Percentiles rank a stretch among this genome's conserved stretches.
These are phyloP conservation scores for Yamadazyma nakazawae DNA, from an alignment of 805 yeast species.

Conservation along the genomic window DNA sequence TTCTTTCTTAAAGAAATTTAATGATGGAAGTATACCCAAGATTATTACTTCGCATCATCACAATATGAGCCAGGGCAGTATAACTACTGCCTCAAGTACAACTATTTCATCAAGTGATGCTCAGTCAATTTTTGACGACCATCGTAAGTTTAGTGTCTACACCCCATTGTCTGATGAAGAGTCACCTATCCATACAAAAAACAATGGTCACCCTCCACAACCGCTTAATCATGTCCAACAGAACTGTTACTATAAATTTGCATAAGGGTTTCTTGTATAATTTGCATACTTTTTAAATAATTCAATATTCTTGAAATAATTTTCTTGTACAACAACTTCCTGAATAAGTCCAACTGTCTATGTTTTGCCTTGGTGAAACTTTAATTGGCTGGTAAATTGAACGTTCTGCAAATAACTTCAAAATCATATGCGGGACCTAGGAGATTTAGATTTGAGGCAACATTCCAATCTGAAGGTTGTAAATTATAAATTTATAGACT, in stretches of 20 bases:
- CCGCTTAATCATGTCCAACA: not conserved
- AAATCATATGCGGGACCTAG: too few species aligned
- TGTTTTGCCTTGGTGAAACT: too few species aligned
- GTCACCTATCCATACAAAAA: conserved; percentile 11
- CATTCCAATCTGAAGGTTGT: too few species aligned
- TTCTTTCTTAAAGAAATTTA: conserved; percentile 10
- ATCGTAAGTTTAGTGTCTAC: conserved; percentile 20
- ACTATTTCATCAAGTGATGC: conserved; percentile 21
- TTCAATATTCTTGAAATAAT: too few species aligned
- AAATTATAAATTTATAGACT: too few species aligned
- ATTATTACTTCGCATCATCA: conserved; percentile 15
- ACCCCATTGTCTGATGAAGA: conserved; percentile 36
- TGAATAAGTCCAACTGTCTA: too few species aligned
- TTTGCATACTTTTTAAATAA: not conserved
- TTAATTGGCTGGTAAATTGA: too few species aligned
- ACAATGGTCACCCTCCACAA: conserved; percentile 1
- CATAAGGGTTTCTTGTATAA: conserved; percentile 6
- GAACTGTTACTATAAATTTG: conserved; percentile 5
- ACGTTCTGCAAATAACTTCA: too few species aligned
- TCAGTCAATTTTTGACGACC: conserved; percentile 23
- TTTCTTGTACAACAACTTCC: too few species aligned
- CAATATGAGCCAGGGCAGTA: conserved; percentile 26
- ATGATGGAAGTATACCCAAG: conserved; percentile 4
- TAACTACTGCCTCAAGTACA: conserved; percentile 25
- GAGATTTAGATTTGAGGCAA: too few species aligned